phyloP scores from a whole-genome alignment of 805 yeast genomes.

The Ascoidea tarda region DNA sequence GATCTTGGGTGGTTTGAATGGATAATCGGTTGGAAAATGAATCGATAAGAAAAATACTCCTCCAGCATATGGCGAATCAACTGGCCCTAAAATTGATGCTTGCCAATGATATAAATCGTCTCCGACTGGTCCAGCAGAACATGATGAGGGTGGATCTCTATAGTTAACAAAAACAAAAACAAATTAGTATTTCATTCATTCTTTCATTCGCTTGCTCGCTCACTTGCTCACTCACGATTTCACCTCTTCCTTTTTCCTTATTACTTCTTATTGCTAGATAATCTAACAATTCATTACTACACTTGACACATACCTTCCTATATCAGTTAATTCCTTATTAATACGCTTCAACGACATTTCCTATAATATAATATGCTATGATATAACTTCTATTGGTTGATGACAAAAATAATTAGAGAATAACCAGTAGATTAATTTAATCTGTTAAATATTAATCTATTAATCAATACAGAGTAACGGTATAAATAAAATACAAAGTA shows the following conservation, averaged over 20 bases:
- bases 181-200: not conserved
- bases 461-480: too few species aligned
- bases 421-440: too few species aligned
- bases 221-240: not conserved
- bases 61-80: constrained; percentile 81
- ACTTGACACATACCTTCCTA: constrained; percentile 63
- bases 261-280: constrained; percentile 1
- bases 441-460: too few species aligned
- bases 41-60: constrained; percentile 94
- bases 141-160: constrained; percentile 97
- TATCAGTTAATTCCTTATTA: constrained; percentile 87
- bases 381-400: not conserved
- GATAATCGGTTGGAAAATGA: constrained; percentile 98
- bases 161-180: not conserved
- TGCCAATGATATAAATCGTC: constrained; percentile 99
- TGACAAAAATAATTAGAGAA: constrained; percentile 4
- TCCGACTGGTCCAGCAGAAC: constrained; percentile 98
- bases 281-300: not conserved
- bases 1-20: constrained; percentile 95
- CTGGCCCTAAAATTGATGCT: constrained; percentile 98
- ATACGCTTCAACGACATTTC: constrained; percentile 88
- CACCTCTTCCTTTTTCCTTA: not conserved
- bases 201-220: not conserved
- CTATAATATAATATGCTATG: not conserved
- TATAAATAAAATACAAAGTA: too few species aligned